phyloP scores from a whole-genome alignment of 192 early-diverging fungal species.

The Coemansia guatemalensis region DNA sequence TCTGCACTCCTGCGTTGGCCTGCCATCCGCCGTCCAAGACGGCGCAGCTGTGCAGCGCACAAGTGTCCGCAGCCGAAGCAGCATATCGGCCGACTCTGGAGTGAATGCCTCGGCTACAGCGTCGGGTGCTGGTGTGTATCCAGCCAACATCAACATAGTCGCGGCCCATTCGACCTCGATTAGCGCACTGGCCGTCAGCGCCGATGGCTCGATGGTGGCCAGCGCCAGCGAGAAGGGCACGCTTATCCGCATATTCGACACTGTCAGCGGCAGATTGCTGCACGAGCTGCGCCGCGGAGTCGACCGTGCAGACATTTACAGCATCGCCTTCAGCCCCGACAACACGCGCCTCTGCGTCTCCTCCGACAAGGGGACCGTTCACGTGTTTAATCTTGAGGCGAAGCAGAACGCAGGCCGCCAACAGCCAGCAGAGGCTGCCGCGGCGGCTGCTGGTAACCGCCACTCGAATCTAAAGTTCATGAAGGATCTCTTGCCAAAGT shows the following conservation, averaged over 20 bases:
- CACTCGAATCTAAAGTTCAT: slow-evolving; percentile 65
- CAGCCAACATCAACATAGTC: slow-evolving; percentile 74
- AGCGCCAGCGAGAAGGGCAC: slow-evolving; percentile 90
- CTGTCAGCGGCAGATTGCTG: slow-evolving; percentile 66
- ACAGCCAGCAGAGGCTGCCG: slow-evolving; percentile 18
- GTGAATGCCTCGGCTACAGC: slow-evolving; percentile 25
- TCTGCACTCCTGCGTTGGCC: slow-evolving; percentile 58
- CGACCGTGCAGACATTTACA: slow-evolving; percentile 85
- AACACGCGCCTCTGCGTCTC: slow-evolving; percentile 79
- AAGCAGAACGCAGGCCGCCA: slow-evolving; percentile 19
- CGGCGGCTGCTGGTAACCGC: slow-evolving; percentile 51
- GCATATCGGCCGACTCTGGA: slow-evolving; percentile 39
- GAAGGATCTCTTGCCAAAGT: slow-evolving; percentile 85
- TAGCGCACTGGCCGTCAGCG: slow-evolving; percentile 75
- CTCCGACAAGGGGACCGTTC: slow-evolving; percentile 91
- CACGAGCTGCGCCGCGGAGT: slow-evolving; percentile 87
- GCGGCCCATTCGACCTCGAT: slow-evolving; percentile 78
- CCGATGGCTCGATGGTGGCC: slow-evolving; percentile 76
- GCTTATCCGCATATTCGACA: slow-evolving; percentile 86
- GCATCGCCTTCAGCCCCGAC: slow-evolving; percentile 83
- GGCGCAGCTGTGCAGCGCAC: slow-evolving; percentile 22
- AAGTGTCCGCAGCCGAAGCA: slow-evolving; percentile 41
- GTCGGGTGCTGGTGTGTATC: slow-evolving; percentile 33
- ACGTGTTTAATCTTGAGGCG: slow-evolving; percentile 84
- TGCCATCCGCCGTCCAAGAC: slow-evolving; percentile 14